Base-by-base conservation (phyloP, 257 asterid genomes). In the Salvia rosmarinus region DNA sequence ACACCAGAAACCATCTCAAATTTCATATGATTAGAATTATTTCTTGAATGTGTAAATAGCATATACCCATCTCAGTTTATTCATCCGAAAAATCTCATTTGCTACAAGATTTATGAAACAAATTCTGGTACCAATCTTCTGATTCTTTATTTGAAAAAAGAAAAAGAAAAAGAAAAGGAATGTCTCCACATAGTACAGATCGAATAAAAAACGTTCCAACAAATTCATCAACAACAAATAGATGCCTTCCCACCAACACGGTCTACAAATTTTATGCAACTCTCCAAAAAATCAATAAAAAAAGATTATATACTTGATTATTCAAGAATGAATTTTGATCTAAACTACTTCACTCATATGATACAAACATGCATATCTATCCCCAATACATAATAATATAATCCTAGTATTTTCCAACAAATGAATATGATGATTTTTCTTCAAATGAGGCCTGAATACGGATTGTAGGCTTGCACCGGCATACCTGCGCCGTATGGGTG, bases 401-500 rank as follows among this genome's bases (percentile, higher is more conserved):
- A 10, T 16, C 70, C 73, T 52, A 39, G 57, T 61, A 51, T 46
- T 40, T 57, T 52, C 64, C 8, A 51, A 62, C 19, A 62, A 59
- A 59, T 59, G 68, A 20, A 40, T 63, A 19, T 11, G 4, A 35
- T 19, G 4, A 16, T 49, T 34, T 62, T 17, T 13, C 55, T 23
- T 82, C 56, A 86, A 19, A 84, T 78, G 79, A 82, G 81, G 75
- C 89, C 91, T 0, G 89, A 67, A 67, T 84, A 74, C 12, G 87
- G 89, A 65, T 80, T 84, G 79, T 86, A 72, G 72, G 82, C 67
- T 71, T 82, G 89, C 11, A 75, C 80, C 2, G 87, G 86, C 87
- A 86, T 78, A 72, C 87, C 87, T 19, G 83, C 39, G 49, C 83
- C 84, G 10, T 82, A 73, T 13, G 72, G 72, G 25, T 73, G 73